phyloP scores from a whole-genome alignment of 1,284 basidiomycete species.

The Coniferiporia weirii region DNA sequence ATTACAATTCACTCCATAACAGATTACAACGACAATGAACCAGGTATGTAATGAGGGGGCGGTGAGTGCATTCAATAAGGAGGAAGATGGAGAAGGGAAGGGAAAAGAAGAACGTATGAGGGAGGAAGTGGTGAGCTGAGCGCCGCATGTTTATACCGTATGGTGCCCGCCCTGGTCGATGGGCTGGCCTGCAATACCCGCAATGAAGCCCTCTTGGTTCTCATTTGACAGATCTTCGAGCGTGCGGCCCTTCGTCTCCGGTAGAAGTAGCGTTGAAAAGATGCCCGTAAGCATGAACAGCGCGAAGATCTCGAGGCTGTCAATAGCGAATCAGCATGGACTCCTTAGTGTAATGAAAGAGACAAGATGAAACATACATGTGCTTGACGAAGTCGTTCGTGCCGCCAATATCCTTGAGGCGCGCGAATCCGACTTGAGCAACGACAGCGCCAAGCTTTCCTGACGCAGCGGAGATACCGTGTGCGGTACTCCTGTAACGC shows the following conservation, averaged over 20 bases:
- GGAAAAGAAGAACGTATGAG: no score
- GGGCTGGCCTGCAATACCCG: slow-evolving; percentile 10
- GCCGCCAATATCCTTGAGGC: slow-evolving; percentile 46
- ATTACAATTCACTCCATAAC: no score
- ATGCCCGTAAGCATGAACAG: slow-evolving; percentile 59
- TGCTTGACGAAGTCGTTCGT: slow-evolving; percentile 33
- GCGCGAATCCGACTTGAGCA: slow-evolving; percentile 56
- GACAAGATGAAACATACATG: slow-evolving; percentile 26
- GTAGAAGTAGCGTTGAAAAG: slow-evolving; percentile 53
- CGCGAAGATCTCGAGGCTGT: slow-evolving; percentile 43
- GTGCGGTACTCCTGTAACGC: slow-evolving; percentile 65
- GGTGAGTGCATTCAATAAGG: no score
- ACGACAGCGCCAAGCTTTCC: slow-evolving; percentile 68
- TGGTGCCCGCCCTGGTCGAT: no score
- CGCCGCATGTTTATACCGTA: no score
- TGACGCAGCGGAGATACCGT: slow-evolving; percentile 65
- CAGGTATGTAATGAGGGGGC: no score
- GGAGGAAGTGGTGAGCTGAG: no score
- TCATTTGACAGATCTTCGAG: slow-evolving; percentile 57
- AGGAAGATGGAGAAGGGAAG: no score
- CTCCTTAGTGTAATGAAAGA: not conserved
- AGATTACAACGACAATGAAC: no score
- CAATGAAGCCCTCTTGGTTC: slow-evolving; percentile 43
- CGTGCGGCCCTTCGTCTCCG: slow-evolving; percentile 53
- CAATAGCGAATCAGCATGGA: slow-evolving; percentile 20